phyloP scores from a whole-genome alignment of 169 alveolate genomes.

The Pseudocohnilembus persalinus region DNA sequence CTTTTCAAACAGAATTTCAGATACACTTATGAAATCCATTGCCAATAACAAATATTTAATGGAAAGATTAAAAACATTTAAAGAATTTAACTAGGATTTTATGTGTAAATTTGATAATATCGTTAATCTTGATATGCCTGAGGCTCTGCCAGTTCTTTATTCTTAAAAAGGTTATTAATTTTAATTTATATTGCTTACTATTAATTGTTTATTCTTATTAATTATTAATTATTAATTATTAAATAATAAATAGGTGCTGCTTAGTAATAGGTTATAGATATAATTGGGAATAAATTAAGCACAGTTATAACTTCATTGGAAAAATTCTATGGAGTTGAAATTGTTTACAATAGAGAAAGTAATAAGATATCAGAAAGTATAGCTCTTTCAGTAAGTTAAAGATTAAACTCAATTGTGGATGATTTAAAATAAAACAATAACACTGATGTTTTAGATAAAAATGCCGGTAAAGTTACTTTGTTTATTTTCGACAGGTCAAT shows the following conservation, averaged over 20 bases:
- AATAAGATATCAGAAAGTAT: constrained; percentile 25
- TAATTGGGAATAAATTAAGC: constrained; percentile 17
- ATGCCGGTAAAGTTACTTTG: constrained; percentile 39
- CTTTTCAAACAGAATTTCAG: constrained; percentile 28
- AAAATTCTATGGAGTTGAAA: constrained; percentile 30
- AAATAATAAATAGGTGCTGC: neutral
- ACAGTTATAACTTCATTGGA: constrained; percentile 40
- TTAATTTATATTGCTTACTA: neutral
- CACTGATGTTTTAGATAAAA: constrained; percentile 24
- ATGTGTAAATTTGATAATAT: constrained; percentile 33
- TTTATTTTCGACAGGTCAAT: constrained; percentile 35
- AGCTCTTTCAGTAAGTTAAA: constrained; percentile 11
- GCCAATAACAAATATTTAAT: constrained; percentile 26
- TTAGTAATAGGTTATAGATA: neutral
- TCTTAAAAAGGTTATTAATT: neutral
- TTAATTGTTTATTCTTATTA: no score
- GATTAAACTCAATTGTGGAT: constrained; percentile 20
- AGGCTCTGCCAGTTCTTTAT: neutral
- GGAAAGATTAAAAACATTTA: constrained; percentile 29
- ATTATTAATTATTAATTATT: neutral
- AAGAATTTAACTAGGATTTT: constrained; percentile 39
- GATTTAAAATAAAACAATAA: constrained; percentile 18
- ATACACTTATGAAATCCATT: constrained; percentile 32
- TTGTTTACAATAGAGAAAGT: constrained; percentile 22
- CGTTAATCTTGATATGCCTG: constrained; percentile 31